Evolutionary conservation across 2,329 filamentous ascomycete species (phyloP).

Genomic region (Colletotrichum sp.): DNA sequence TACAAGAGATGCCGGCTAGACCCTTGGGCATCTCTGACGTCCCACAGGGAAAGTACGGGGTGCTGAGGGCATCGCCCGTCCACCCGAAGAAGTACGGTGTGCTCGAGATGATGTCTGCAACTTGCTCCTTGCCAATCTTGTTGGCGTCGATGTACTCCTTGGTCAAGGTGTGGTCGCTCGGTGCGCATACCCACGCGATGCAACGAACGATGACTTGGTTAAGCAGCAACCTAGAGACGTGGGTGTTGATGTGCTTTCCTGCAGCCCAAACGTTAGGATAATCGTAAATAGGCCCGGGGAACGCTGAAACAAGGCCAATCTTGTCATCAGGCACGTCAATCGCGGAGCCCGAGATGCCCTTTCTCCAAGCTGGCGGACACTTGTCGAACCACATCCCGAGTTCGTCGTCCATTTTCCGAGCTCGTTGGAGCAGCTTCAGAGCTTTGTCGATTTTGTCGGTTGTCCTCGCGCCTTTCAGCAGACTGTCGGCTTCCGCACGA

Average conservation of each 20-base stretch:
- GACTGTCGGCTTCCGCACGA: conserved; percentile 25
- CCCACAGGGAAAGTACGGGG: conserved; percentile 27
- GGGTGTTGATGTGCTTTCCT: conserved; percentile 27
- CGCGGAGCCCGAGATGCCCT: conserved; percentile 22
- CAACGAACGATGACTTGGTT: conserved; percentile 25
- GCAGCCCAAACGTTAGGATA: conserved; percentile 28
- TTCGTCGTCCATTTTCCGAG: conserved; percentile 22
- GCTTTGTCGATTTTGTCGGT: conserved; percentile 25
- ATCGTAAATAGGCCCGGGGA: conserved; percentile 22
- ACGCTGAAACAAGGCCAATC: conserved; percentile 19
- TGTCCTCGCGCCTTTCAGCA: conserved; percentile 21
- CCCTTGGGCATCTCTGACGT: conserved; percentile 27
- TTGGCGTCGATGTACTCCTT: conserved; percentile 24
- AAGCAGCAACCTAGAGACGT: conserved; percentile 25
- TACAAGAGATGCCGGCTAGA: conserved; percentile 23
- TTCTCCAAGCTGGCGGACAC: conserved; percentile 24
- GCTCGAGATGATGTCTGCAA: conserved; percentile 24
- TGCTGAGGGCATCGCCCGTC: conserved; percentile 25
- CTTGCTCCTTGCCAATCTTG: conserved; percentile 23
- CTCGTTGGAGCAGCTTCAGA: conserved; percentile 23
- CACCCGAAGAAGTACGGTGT: conserved; percentile 27
- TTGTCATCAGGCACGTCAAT: conserved; percentile 18
- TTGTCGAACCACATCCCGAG: conserved; percentile 24
- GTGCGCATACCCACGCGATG: conserved; percentile 26
- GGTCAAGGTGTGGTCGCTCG: conserved; percentile 24